Percentiles rank a stretch among this genome's conserved stretches.
phyloP scores from a whole-genome alignment of 2,329 filamentous ascomycete genomes.

The Sporothrix schenckii region DNA sequence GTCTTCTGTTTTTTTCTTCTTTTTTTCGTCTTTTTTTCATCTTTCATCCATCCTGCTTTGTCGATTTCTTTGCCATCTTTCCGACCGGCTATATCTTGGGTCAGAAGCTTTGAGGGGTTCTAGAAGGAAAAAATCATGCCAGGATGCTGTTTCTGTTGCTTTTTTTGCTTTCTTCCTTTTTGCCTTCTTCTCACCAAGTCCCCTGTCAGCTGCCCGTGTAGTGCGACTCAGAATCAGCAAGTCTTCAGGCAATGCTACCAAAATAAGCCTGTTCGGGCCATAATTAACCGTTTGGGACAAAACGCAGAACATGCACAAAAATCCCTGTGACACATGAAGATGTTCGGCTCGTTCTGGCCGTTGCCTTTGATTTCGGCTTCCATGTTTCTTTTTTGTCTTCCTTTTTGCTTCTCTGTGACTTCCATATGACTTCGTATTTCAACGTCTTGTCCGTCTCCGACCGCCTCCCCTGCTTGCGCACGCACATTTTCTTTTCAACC shows the following conservation, averaged over 20 bases:
- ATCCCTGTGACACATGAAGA: not conserved
- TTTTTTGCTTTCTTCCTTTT: not conserved
- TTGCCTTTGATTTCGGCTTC: not conserved
- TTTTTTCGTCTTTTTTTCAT: not conserved
- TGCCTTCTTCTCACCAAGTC: not conserved
- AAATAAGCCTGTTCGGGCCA: not conserved
- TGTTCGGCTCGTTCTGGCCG: not conserved
- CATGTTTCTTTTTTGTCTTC: not conserved
- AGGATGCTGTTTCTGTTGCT: conserved; percentile 13
- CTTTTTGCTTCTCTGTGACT: not conserved
- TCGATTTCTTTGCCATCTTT: not conserved
- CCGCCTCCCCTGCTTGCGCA: not conserved
- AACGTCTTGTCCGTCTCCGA: not conserved
- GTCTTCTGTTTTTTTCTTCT: not conserved
- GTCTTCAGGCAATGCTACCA: conserved; percentile 11
- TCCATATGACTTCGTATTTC: not conserved
- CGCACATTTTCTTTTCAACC: conserved; percentile 7
- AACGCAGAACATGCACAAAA: not conserved
- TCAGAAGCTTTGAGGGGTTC: not conserved
- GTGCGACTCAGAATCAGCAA: not conserved
- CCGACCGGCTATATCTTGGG: conserved; percentile 4
- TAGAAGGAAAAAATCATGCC: conserved; percentile 11
- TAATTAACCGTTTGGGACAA: not conserved
- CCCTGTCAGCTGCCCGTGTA: not conserved
- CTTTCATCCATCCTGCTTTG: not conserved